Percentiles rank a stretch among this genome's conserved stretches.
Evolutionary conservation across 2,329 filamentous ascomycete species (phyloP).

Genomic region (Delphinella strobiligena): DNA sequence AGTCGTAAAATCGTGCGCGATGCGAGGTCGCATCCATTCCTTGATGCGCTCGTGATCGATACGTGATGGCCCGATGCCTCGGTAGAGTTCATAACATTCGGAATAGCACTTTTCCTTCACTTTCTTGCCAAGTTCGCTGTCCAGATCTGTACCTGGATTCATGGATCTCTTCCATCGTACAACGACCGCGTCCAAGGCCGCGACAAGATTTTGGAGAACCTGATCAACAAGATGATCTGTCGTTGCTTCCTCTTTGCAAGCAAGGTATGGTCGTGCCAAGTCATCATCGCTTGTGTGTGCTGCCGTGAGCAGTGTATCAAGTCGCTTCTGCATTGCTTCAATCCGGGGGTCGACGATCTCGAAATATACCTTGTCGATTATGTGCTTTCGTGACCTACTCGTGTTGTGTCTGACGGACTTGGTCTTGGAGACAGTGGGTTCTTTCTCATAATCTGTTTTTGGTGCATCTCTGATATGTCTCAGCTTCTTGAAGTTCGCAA

Average conservation of each 20-base stretch:
- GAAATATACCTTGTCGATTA: conserved; percentile 46
- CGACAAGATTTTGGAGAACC: too few species aligned
- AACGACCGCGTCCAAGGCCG: too few species aligned
- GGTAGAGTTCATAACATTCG: too few species aligned
- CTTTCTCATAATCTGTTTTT: conserved; percentile 31
- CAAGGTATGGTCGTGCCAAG: not conserved
- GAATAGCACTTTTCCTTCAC: too few species aligned
- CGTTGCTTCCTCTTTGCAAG: not conserved
- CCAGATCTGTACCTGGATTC: too few species aligned
- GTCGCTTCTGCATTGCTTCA: conserved; percentile 9
- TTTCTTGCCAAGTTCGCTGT: too few species aligned
- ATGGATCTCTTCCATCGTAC: too few species aligned
- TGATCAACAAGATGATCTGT: too few species aligned
- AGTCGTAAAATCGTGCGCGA: conserved; percentile 11
- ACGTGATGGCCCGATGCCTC: conserved; percentile 11
- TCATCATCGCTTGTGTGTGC: conserved; percentile 1
- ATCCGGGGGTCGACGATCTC: conserved; percentile 15
- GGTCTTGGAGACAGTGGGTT: conserved; percentile 20
- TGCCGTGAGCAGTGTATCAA: conserved; percentile 2
- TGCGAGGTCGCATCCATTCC: conserved; percentile 13
- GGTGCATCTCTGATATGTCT: conserved; percentile 30
- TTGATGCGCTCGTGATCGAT: conserved; percentile 7
- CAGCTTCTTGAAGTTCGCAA: conserved; percentile 40
- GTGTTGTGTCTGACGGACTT: conserved; percentile 11
- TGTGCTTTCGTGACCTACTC: too few species aligned